A percentile compares a stretch with the other conserved stretches of the same genome.
Conservation (phyloP, 192 early-diverging fungal genomes). For the Allomyces javanicus region DNA sequence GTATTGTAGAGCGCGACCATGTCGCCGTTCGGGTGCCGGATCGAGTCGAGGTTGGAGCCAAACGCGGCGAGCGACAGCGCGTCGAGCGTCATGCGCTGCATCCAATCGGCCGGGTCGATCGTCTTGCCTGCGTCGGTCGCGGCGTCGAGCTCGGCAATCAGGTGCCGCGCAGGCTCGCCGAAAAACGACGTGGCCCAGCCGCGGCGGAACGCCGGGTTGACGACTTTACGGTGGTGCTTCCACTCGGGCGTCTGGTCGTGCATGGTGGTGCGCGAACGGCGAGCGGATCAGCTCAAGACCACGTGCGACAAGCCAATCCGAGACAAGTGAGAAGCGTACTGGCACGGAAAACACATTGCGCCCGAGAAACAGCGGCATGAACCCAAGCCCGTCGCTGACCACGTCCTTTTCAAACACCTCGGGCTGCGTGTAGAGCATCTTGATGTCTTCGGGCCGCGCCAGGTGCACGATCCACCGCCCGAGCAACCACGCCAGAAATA, state of each 20-base stretch:
- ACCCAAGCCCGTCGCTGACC: background rate
- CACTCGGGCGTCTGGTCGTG: slow-evolving; percentile 3
- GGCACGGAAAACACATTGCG: background rate
- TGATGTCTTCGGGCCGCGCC: background rate
- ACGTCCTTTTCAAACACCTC: background rate
- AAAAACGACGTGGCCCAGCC: background rate
- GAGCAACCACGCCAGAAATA: background rate
- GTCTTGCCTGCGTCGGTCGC: background rate
- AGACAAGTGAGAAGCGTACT: background rate
- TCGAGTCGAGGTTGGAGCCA: background rate
- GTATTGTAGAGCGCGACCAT: background rate
- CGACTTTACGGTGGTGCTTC: background rate
- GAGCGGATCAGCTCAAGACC: too few species aligned
- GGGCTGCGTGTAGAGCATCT: background rate
- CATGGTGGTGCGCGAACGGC: background rate
- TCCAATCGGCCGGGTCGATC: background rate
- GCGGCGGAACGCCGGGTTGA: slow-evolving; percentile 2
- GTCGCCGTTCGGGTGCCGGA: background rate
- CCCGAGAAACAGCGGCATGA: background rate
- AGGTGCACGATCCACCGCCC: background rate
- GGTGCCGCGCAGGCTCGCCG: background rate
- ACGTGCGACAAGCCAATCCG: background rate
- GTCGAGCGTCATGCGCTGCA: background rate
- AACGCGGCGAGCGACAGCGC: background rate
- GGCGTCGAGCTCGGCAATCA: background rate